phyloP scores from a whole-genome alignment of 768 basidiomycete genomes.

The Cystofilobasidium bisporidii region DNA sequence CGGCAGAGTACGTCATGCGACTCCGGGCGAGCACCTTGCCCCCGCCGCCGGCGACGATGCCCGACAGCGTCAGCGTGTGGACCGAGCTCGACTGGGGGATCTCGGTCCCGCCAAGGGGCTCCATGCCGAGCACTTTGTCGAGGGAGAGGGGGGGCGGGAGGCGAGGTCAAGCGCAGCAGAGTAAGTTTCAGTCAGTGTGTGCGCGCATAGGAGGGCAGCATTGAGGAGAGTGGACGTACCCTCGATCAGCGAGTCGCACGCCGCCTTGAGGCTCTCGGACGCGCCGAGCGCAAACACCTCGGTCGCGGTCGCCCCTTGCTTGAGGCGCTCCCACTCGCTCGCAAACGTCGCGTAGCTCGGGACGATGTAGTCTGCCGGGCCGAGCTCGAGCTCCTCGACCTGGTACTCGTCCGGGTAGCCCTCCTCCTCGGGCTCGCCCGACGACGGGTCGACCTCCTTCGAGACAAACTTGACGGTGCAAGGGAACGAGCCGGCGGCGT shows the following conservation, averaged over 20 bases:
- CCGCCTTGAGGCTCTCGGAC: constrained; percentile 71
- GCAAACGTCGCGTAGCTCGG: constrained; percentile 89
- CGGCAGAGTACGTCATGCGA: constrained; percentile 87
- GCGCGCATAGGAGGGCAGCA: not conserved
- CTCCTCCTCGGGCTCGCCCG: constrained; percentile 89
- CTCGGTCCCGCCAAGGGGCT: constrained; percentile 85
- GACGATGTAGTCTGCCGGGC: constrained; percentile 87
- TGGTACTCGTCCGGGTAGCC: constrained; percentile 99
- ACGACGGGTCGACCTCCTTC: constrained; percentile 93
- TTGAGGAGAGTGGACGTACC: not conserved
- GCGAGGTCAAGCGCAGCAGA: too few species aligned
- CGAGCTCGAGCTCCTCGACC: constrained; percentile 87
- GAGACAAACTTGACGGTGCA: constrained; percentile 89
- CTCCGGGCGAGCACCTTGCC: constrained; percentile 92
- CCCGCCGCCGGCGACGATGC: constrained; percentile 78
- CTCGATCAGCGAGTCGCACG: constrained; percentile 11
- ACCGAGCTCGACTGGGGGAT: constrained; percentile 68
- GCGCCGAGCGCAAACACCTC: constrained; percentile 89
- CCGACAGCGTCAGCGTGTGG: constrained; percentile 88
- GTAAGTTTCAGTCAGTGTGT: too few species aligned
- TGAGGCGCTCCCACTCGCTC: constrained; percentile 89
- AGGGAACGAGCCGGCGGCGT: constrained; percentile 71
- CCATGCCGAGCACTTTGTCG: constrained; percentile 76
- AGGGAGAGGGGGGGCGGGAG: too few species aligned
- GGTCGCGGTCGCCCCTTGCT: constrained; percentile 62